phyloP scores from a whole-genome alignment of 1,284 basidiomycete genomes.

The Cryptococcus hybrid region DNA sequence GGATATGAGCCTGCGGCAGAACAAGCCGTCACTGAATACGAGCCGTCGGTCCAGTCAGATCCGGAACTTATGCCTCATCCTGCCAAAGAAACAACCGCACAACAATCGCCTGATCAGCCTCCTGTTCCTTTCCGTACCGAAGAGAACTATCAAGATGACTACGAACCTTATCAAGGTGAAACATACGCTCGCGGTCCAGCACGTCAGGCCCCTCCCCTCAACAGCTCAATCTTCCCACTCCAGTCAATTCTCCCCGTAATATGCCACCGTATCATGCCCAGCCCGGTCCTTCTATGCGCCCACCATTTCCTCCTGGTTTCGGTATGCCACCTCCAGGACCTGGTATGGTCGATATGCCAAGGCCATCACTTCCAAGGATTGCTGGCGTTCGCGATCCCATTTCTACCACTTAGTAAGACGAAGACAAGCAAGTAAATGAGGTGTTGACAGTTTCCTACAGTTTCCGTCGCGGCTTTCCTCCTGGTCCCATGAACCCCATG shows the following conservation, averaged over 20 bases:
- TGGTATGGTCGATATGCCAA: constrained; percentile 26
- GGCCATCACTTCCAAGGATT: constrained; percentile 36
- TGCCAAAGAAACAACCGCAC: constrained; percentile 3
- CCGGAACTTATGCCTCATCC: constrained; percentile 10
- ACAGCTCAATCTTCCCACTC: constrained; percentile 45
- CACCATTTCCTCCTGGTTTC: constrained; percentile 21
- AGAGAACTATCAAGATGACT: constrained; percentile 16
- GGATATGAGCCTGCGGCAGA: constrained; percentile 5
- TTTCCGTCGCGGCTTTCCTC: constrained; percentile 47
- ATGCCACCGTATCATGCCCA: constrained; percentile 12
- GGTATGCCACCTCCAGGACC: constrained; percentile 22
- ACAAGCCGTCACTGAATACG: constrained; percentile 7
- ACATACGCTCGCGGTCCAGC: constrained; percentile 10
- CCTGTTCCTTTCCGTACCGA: constrained; percentile 21
- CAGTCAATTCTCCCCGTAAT: constrained; percentile 31
- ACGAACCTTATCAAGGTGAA: constrained; percentile 15
- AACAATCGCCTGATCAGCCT: constrained; percentile 10
- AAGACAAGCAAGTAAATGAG: neutral
- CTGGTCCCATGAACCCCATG: constrained; percentile 23
- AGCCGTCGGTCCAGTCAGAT: constrained; percentile 8
- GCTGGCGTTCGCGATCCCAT: constrained; percentile 45
- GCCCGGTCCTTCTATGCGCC: constrained; percentile 16
- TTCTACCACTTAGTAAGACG: constrained; percentile 46
- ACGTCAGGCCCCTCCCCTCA: constrained; percentile 30
- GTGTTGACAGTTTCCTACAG: constrained; percentile 11